A percentile compares a stretch with the other conserved stretches of the same genome.
These are phyloP conservation scores for Termitomyces sp. DNA, from an alignment of 768 basidiomycete species.

Conservation along the genomic window DNA sequence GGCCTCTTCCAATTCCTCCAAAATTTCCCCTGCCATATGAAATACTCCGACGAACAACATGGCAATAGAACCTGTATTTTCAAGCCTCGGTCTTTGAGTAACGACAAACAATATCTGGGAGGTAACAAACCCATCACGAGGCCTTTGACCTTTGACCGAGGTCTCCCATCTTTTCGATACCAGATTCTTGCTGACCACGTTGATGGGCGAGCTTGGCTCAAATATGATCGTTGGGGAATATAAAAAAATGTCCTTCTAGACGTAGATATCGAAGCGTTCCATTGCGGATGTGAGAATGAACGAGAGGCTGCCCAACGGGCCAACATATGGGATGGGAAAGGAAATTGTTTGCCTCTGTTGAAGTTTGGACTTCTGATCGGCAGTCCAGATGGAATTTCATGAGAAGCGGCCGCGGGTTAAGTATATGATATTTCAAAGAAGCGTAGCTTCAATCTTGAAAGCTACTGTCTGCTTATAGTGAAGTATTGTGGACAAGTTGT, in stretches of 20 bases:
- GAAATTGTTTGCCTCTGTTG: not conserved
- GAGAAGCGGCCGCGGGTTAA: too few species aligned
- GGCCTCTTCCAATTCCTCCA: not conserved
- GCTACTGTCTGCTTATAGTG: too few species aligned
- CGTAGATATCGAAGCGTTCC: conserved; percentile 15
- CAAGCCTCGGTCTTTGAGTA: not conserved
- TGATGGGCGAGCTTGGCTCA: conserved; percentile 19
- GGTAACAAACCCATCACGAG: conserved; percentile 28
- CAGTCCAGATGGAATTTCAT: too few species aligned
- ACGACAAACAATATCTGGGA: not conserved
- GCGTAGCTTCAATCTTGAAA: too few species aligned
- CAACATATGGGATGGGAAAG: conserved; percentile 25
- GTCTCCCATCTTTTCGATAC: conserved; percentile 35
- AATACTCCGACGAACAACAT: not conserved
- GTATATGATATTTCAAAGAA: too few species aligned
- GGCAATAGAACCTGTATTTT: not conserved
- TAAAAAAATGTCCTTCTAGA: conserved; percentile 10
- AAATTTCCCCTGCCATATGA: not conserved
- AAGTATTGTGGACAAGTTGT: not conserved
- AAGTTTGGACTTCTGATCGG: not conserved
- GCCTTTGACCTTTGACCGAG: conserved; percentile 33
- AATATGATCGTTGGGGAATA: not conserved
- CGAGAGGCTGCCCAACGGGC: conserved; percentile 27
- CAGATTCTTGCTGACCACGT: conserved; percentile 28
- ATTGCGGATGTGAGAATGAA: conserved; percentile 22